Base-by-base conservation (phyloP, 2,329 filamentous ascomycete genomes). In the Arthrobotrys musiformis region DNA sequence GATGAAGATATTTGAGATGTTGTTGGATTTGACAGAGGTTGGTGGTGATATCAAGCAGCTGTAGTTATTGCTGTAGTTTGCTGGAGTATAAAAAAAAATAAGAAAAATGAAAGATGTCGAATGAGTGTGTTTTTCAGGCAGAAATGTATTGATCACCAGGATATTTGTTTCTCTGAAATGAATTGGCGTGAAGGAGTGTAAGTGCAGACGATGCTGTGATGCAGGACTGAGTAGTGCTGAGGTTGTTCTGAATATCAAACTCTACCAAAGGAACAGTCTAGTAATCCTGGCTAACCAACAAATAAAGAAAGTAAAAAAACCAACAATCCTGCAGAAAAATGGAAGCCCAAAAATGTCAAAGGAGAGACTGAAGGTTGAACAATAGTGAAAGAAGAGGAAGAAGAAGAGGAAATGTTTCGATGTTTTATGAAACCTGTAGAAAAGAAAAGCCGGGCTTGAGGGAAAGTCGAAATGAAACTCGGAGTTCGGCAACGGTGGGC, bases 231-330 rank as follows among this genome's bases (percentile, higher is more conserved):
- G 62, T 44, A 33, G 52, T 74, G 70, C 72, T 76, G 64, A 64
- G 37, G 72, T 60, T 48, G 66, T 69, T 76, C 58, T 76, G 72
- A 70, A 76, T 70, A 76, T 70, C 66, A 76, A 76, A 76, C 60
- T 70, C 72, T 40, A 61, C 56, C 67, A 58, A 50, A 63, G 37
- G 37, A 24, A 60, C 22, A 33, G 35, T 56, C 50, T 26, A 56
- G 33, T 37, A 58, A 28, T 35, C 17, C 54, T 37, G 33, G 54
- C 30, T 58, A 58, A 40, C 33, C 52, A 40, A 58, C 50, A 70
- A 58, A 42, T 15, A 24, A 24, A 24, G 52, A 35, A 60, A 28
- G 13, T 13, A 24, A 24, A 61, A 35, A 60, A 28, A 13, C 24
- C 24, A 30, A 52, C 24, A 48, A 68, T 30, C 61, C 52, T 67